Conservation (phyloP, 768 basidiomycete genomes). For the Mycena venus region DNA sequence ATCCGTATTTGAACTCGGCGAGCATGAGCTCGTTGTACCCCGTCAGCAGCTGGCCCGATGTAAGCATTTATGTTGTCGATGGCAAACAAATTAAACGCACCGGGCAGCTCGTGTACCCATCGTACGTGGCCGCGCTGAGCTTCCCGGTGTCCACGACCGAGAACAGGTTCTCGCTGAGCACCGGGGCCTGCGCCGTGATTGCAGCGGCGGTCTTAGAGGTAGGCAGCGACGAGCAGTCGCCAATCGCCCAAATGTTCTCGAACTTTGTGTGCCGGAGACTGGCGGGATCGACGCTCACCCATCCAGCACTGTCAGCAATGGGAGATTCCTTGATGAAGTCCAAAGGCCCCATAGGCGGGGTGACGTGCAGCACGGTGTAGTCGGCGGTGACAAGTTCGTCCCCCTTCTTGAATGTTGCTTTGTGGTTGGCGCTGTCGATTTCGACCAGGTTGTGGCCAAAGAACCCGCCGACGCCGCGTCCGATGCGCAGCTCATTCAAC, state of each 20-base stretch:
- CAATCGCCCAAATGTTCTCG: conserved; percentile 90
- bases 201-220: conserved; percentile 98
- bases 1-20: conserved; percentile 95
- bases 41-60: conserved; percentile 70
- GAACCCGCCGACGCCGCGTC: conserved; percentile 84
- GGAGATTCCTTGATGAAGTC: conserved; percentile 84
- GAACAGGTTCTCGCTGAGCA: conserved; percentile 90
- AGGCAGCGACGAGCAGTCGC: conserved; percentile 93
- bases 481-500: conserved; percentile 78
- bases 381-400: conserved; percentile 80
- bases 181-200: conserved; percentile 91
- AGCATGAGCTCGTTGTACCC: conserved; percentile 88
- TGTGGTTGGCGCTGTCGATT: conserved; percentile 77
- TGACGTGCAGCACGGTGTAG: conserved; percentile 88
- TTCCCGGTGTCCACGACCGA: conserved; percentile 81
- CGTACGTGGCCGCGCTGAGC: conserved; percentile 78
- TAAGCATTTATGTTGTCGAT: conserved; percentile 23
- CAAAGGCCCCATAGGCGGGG: conserved; percentile 93
- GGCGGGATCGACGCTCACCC: conserved; percentile 87
- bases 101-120: conserved; percentile 92
- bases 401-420: conserved; percentile 86
- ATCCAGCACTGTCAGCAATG: conserved; percentile 85
- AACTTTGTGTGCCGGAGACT: conserved; percentile 90
- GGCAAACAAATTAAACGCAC: conserved; percentile 51
- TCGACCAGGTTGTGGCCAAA: conserved; percentile 89